Percentiles rank a stretch among this genome's conserved stretches.
These are phyloP conservation scores for Phanerochaete carnosa DNA, from an alignment of 768 basidiomycete species.

Conservation along the genomic window DNA sequence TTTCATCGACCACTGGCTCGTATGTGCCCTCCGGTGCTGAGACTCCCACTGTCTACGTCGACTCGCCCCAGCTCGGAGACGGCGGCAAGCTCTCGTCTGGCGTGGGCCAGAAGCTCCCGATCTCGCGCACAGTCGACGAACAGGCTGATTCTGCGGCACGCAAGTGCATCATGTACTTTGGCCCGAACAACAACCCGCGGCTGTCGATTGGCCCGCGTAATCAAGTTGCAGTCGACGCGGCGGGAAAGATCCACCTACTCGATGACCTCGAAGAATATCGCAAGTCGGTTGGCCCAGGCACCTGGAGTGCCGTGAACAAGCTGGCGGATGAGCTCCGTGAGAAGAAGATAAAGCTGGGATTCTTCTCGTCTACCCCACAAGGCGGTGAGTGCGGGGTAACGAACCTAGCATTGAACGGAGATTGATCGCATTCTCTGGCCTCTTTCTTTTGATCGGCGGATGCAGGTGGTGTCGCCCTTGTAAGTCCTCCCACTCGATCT, in stretches of 20 bases:
- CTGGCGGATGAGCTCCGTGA: constrained; percentile 82
- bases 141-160: constrained; percentile 86
- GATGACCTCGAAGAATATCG: constrained; percentile 79
- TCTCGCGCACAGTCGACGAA: constrained; percentile 75
- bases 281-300: constrained; percentile 65
- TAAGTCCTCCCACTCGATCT: constrained; percentile 37
- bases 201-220: constrained; percentile 80
- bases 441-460: constrained; percentile 11
- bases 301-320: constrained; percentile 80
- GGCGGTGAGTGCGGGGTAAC: constrained; percentile 55
- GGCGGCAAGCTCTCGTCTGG: constrained; percentile 37
- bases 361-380: constrained; percentile 95
- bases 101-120: constrained; percentile 60
- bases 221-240: constrained; percentile 85
- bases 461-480: constrained; percentile 88
- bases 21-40: constrained; percentile 75
- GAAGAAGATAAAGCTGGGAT: constrained; percentile 86
- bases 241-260: constrained; percentile 80
- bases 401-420: constrained; percentile 11
- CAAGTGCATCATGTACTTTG: constrained; percentile 81
- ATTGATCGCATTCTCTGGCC: constrained; percentile 21
- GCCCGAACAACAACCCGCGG: constrained; percentile 81
- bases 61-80: constrained; percentile 48
- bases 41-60: constrained; percentile 69
- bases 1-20: constrained; percentile 77